phyloP scores from a whole-genome alignment of 1,139 yeast genomes.

The Wickerhamomyces sp. region DNA sequence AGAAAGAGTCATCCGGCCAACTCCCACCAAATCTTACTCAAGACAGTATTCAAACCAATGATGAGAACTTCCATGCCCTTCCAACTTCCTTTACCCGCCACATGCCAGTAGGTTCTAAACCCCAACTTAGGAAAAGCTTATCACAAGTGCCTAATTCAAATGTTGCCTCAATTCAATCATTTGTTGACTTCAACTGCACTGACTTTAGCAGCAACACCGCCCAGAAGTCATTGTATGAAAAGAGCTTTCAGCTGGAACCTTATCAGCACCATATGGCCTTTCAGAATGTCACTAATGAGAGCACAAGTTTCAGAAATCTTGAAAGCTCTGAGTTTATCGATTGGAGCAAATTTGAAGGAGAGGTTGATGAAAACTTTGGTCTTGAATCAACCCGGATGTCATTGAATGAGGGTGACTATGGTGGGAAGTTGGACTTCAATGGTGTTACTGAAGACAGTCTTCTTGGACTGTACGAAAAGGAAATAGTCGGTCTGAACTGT shows the following conservation, averaged over 20 bases:
- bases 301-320: background rate
- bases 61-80: slow-evolving; percentile 12
- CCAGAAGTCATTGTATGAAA: background rate
- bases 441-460: slow-evolving; percentile 2
- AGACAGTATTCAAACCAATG: slow-evolving; percentile 12
- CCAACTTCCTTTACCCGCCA: background rate
- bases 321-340: slow-evolving; percentile 3
- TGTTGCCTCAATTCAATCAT: background rate
- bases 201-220: background rate
- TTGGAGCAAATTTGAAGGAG: slow-evolving; percentile 3
- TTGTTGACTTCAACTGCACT: background rate
- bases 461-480: slow-evolving; percentile 4
- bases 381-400: background rate
- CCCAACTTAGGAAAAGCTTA: background rate
- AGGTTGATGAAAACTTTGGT: background rate
- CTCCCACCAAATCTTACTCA: slow-evolving; percentile 10
- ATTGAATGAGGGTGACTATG: background rate
- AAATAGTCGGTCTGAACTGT: background rate
- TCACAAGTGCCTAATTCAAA: background rate
- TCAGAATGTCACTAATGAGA: background rate
- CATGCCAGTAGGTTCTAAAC: background rate
- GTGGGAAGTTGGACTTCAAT: background rate
- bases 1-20: background rate
- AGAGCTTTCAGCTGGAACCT: background rate
- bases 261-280: background rate